These are phyloP conservation scores for Ceratocystis alfenasii DNA, from an alignment of 2,329 filamentous ascomycete species.

Conservation along the genomic window DNA sequence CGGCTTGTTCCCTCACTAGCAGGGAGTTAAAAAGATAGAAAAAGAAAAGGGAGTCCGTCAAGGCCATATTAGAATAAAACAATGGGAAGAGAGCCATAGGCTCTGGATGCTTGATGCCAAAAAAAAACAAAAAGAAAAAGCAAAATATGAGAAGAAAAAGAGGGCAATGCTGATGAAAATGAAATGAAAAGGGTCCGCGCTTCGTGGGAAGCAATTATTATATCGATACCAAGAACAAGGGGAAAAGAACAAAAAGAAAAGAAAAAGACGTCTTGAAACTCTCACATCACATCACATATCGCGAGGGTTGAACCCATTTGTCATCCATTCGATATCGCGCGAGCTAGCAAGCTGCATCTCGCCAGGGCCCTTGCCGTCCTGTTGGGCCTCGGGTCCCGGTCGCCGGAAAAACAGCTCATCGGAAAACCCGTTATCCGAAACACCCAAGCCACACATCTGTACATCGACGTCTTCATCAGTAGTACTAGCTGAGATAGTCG, in stretches of 20 bases:
- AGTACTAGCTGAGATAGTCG: slow-evolving; percentile 8
- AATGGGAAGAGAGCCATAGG: neutral
- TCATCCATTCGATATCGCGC: slow-evolving; percentile 38
- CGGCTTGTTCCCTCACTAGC: no score
- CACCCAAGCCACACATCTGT: neutral
- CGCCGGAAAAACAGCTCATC: neutral
- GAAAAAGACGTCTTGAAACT: neutral
- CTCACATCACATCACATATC: neutral
- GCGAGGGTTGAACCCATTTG: slow-evolving; percentile 35
- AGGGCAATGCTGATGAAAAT: neutral
- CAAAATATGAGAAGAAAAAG: neutral
- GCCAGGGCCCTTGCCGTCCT: slow-evolving; percentile 24
- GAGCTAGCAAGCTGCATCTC: slow-evolving; percentile 27
- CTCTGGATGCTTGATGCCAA: neutral
- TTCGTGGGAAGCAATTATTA: slow-evolving; percentile 1
- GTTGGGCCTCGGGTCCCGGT: neutral
- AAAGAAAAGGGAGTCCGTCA: neutral
- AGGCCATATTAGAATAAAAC: neutral
- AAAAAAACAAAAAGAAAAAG: no score
- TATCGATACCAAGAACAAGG: neutral
- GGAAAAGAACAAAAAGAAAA: neutral
- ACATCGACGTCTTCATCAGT: slow-evolving; percentile 5
- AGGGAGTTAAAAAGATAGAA: slow-evolving; percentile 3
- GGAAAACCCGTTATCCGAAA: neutral
- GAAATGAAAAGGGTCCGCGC: neutral